These are phyloP conservation scores for Oryza longistaminata DNA, from an alignment of 176 grass and related monocot genomes.

Conservation along the genomic window DNA sequence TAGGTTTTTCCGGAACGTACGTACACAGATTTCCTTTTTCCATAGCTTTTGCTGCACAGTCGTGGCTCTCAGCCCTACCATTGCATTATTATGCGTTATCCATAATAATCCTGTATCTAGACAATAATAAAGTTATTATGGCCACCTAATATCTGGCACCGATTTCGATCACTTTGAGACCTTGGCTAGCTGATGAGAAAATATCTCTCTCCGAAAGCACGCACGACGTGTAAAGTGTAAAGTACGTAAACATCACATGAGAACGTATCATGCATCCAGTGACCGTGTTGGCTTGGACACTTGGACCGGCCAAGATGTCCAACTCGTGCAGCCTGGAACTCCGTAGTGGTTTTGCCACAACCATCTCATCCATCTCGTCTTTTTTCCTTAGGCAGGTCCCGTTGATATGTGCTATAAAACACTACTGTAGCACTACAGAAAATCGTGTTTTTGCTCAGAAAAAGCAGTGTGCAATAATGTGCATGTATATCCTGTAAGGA, in stretches of 20 bases:
- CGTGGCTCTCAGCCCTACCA: not conserved
- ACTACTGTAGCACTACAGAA: not conserved
- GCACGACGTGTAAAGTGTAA: not conserved
- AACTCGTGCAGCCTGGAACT: slow-evolving; percentile 26
- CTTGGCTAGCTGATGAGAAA: not conserved
- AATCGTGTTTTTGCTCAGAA: not conserved
- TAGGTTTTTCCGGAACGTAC: not conserved
- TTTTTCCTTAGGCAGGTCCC: slow-evolving; percentile 25
- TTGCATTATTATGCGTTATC: not conserved
- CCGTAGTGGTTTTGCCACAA: slow-evolving; percentile 43
- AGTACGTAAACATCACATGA: not conserved
- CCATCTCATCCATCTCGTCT: not conserved
- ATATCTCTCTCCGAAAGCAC: not conserved
- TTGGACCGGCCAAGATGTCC: slow-evolving; percentile 37
- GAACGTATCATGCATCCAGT: not conserved
- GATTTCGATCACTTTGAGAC: not conserved
- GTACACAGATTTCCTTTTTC: not conserved
- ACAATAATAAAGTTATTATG: not conserved
- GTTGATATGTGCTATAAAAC: not conserved
- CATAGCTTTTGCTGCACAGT: not conserved
- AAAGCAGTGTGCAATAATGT: not conserved
- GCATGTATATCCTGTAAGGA: not conserved
- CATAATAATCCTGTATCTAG: not conserved
- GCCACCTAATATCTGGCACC: not conserved
- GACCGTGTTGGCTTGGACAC: not conserved